Evolutionary conservation across 768 basidiomycete genomes (phyloP).

Genomic region (Stropharia rugosoannulata): DNA sequence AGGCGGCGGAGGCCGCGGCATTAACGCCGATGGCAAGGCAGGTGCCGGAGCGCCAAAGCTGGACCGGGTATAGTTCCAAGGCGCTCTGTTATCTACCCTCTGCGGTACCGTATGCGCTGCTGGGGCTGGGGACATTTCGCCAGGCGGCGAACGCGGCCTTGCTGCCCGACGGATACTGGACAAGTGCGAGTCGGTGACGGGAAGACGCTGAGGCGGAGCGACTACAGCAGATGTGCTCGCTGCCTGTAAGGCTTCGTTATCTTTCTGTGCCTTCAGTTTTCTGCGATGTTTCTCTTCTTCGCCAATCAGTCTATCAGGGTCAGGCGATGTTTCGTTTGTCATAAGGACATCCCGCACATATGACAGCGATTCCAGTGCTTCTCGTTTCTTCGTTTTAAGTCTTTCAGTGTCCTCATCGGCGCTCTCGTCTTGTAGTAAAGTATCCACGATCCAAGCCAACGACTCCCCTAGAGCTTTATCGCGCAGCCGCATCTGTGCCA

Average conservation of each 20-base stretch:
- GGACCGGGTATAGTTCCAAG: slow-evolving; percentile 60
- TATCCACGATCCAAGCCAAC: slow-evolving; percentile 72
- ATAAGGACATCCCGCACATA: slow-evolving; percentile 77
- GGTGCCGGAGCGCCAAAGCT: slow-evolving; percentile 36
- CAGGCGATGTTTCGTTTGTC: slow-evolving; percentile 51
- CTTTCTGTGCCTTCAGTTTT: slow-evolving; percentile 26
- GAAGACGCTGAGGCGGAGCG: slow-evolving; percentile 34
- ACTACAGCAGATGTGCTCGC: slow-evolving; percentile 21
- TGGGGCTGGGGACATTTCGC: slow-evolving; percentile 5
- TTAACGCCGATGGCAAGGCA: slow-evolving; percentile 35
- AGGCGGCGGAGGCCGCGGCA: slow-evolving; percentile 53
- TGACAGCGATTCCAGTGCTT: slow-evolving; percentile 74
- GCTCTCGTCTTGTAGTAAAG: slow-evolving; percentile 57
- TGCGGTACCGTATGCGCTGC: slow-evolving; percentile 9
- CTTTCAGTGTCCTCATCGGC: slow-evolving; percentile 38
- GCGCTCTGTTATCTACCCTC: slow-evolving; percentile 30
- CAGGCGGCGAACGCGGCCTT: slow-evolving; percentile 14
- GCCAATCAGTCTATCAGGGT: slow-evolving; percentile 65
- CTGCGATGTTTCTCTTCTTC: slow-evolving; percentile 46
- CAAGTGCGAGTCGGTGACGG: slow-evolving; percentile 37
- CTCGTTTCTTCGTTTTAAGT: slow-evolving; percentile 44
- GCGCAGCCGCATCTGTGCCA: slow-evolving; percentile 48
- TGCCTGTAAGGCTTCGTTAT: slow-evolving; percentile 20
- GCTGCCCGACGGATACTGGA: slow-evolving; percentile 18
- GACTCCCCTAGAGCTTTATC: slow-evolving; percentile 70